Conservation (phyloP, 306 rosid species). For the Castanopsis chinensis region DNA sequence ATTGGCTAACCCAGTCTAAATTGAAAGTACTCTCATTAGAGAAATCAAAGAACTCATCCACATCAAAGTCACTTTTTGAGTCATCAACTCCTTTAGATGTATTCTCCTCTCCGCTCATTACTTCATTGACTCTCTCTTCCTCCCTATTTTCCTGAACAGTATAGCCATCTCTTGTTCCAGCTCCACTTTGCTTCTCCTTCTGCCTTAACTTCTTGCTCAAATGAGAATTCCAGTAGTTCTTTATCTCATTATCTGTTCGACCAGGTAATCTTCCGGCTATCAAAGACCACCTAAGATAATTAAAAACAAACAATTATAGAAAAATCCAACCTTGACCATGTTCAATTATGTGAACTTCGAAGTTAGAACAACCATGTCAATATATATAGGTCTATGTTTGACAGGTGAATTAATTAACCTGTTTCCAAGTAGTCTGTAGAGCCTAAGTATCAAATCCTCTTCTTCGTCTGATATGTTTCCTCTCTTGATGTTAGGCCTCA, state of each 20-base stretch:
- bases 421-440: conserved; percentile 66
- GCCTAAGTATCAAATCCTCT: conserved; percentile 65
- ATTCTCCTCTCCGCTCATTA: conserved; percentile 16
- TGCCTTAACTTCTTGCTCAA: conserved; percentile 55
- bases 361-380: not conserved
- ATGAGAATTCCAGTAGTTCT: conserved; percentile 74
- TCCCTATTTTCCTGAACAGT: not conserved
- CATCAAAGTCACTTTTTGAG: conserved; percentile 33
- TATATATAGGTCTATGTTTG: not conserved
- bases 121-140: conserved; percentile 9
- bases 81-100: conserved; percentile 23
- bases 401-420: conserved; percentile 26
- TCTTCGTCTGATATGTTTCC: conserved; percentile 70
- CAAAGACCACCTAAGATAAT: conserved; percentile 58
- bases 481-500: conserved; percentile 68
- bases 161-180: conserved; percentile 6
- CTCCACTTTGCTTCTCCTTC: conserved; percentile 29
- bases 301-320: not conserved
- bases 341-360: not conserved
- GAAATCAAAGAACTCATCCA: conserved; percentile 55
- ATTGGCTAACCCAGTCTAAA: conserved; percentile 55
- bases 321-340: not conserved
- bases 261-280: conserved; percentile 72
- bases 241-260: conserved; percentile 70
- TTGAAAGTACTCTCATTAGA: conserved; percentile 45